These are phyloP conservation scores for Coniochaeta sp. DNA, from an alignment of 2,329 filamentous ascomycete species.

Conservation along the genomic window DNA sequence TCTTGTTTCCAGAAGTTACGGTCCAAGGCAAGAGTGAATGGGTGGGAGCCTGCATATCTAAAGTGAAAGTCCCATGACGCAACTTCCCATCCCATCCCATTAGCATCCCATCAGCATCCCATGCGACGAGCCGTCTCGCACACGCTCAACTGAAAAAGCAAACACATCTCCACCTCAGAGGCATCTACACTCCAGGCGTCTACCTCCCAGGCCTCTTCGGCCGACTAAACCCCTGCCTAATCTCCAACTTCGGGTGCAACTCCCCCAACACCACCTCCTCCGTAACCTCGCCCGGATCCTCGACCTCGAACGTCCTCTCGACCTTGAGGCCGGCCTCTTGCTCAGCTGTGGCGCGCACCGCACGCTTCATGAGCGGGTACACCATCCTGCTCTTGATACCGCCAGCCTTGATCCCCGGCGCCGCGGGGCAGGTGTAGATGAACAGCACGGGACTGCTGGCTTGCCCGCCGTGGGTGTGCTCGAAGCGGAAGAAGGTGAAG, in stretches of 20 bases:
- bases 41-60: no score
- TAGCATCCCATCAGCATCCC: no score
- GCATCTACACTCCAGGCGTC: neutral
- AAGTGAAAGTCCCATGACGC: no score
- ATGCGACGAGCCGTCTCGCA: no score
- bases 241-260: slow-evolving; percentile 59
- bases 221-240: slow-evolving; percentile 64
- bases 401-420: slow-evolving; percentile 57
- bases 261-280: slow-evolving; percentile 59
- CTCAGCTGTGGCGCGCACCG: slow-evolving; percentile 60
- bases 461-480: slow-evolving; percentile 45
- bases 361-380: slow-evolving; percentile 65
- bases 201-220: slow-evolving; percentile 69
- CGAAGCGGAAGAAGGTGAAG: slow-evolving; percentile 71
- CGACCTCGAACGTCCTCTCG: slow-evolving; percentile 64
- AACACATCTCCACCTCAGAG: no score
- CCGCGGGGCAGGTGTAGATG: slow-evolving; percentile 72
- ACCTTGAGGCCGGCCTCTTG: slow-evolving; percentile 57
- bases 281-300: slow-evolving; percentile 63
- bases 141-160: no score
- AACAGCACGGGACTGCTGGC: slow-evolving; percentile 61
- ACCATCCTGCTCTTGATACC: slow-evolving; percentile 79
- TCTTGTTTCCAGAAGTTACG: no score
- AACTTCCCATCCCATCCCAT: no score
- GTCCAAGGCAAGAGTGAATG: no score